Evolutionary conservation across 2,329 filamentous ascomycete genomes (phyloP).

Genomic region (Karstenula rhodostoma): DNA sequence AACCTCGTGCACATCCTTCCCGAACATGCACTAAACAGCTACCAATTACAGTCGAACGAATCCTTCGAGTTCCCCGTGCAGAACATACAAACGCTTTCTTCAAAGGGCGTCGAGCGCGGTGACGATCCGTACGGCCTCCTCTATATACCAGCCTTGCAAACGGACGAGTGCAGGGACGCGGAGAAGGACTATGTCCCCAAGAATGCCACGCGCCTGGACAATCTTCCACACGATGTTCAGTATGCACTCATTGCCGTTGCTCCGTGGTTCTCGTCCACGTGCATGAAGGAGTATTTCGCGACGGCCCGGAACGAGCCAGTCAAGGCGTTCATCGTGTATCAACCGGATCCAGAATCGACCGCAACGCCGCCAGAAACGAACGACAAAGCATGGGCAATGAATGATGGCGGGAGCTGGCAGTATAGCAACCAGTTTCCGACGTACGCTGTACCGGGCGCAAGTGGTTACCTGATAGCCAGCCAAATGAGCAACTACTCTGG

Average conservation of each 20-base stretch:
- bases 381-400: slow-evolving; percentile 73
- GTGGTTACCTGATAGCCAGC: slow-evolving; percentile 73
- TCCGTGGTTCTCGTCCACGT: slow-evolving; percentile 81
- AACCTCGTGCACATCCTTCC: not conserved
- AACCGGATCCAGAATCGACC: slow-evolving; percentile 54
- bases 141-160: slow-evolving; percentile 78
- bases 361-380: slow-evolving; percentile 70
- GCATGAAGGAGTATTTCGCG: slow-evolving; percentile 75
- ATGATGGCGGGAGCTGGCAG: slow-evolving; percentile 77
- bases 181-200: slow-evolving; percentile 72
- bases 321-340: slow-evolving; percentile 66
- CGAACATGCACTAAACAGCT: not conserved
- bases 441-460: slow-evolving; percentile 77
- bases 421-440: slow-evolving; percentile 76
- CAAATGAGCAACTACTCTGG: slow-evolving; percentile 81
- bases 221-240: slow-evolving; percentile 69
- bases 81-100: slow-evolving; percentile 80
- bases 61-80: slow-evolving; percentile 50
- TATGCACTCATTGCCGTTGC: slow-evolving; percentile 83
- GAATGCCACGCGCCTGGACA: slow-evolving; percentile 76
- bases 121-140: slow-evolving; percentile 78
- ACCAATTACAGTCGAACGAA: slow-evolving; percentile 16
- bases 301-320: slow-evolving; percentile 66
- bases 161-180: slow-evolving; percentile 69
- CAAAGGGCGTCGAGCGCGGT: slow-evolving; percentile 68